Evolutionary conservation across 202 grass and related monocot genomes (phyloP).

Genomic region (Setaria viridis): DNA sequence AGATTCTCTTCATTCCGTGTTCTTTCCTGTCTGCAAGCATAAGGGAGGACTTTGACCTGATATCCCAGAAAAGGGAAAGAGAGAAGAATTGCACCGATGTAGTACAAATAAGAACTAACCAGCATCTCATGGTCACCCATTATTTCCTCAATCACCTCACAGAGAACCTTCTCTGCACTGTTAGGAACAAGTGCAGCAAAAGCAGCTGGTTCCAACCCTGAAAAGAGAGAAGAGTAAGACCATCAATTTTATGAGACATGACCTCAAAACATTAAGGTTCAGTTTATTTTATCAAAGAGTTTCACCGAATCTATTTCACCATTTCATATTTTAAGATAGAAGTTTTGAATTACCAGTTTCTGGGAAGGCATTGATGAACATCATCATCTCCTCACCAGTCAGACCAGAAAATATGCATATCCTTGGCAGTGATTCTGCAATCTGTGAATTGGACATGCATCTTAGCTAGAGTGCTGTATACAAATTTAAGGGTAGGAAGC

Average conservation of each 20-base stretch:
- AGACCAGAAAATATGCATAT: conserved; percentile 90
- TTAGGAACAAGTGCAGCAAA: conserved; percentile 98
- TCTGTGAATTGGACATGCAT: conserved; percentile 48
- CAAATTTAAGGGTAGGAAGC: neutral
- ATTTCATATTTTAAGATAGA: neutral
- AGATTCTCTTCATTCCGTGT: conserved; percentile 38
- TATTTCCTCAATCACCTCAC: conserved; percentile 90
- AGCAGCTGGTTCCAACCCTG: conserved; percentile 80
- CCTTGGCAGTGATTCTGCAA: conserved; percentile 69
- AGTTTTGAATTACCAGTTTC: conserved; percentile 65
- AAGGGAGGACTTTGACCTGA: neutral
- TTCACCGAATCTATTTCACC: neutral
- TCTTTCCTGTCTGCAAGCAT: conserved; percentile 65
- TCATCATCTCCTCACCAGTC: conserved; percentile 96
- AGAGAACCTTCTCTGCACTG: conserved; percentile 81
- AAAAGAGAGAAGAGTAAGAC: neutral
- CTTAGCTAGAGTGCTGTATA: neutral
- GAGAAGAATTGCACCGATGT: conserved; percentile 25
- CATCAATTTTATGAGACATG: conserved; percentile 9
- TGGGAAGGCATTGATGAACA: conserved; percentile 92
- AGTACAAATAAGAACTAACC: conserved; percentile 56
- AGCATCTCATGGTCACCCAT: conserved; percentile 94
- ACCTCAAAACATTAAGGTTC: neutral
- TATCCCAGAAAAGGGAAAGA: neutral
- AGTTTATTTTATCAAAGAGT: neutral